These are phyloP conservation scores for Pyricularia grisea DNA, from an alignment of 2,329 filamentous ascomycete species.

Conservation along the genomic window DNA sequence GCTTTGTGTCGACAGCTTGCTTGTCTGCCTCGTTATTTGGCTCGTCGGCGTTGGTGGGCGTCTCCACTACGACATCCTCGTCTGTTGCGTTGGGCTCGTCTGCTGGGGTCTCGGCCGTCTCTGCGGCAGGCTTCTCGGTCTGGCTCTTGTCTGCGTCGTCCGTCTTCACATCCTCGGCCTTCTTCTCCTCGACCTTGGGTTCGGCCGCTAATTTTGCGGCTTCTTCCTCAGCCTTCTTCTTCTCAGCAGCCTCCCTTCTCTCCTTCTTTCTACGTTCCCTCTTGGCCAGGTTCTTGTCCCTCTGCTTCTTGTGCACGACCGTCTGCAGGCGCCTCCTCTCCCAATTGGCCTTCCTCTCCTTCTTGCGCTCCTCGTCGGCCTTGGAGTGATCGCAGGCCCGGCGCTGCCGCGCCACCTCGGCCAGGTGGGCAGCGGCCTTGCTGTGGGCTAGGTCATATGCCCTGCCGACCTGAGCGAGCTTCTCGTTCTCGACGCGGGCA, in stretches of 20 bases:
- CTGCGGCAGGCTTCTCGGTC: not conserved
- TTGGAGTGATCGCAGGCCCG: conserved; percentile 39
- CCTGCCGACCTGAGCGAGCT: conserved; percentile 60
- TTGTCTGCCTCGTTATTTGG: not conserved
- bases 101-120: not conserved
- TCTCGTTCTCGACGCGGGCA: conserved; percentile 61
- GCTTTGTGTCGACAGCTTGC: conserved; percentile 8
- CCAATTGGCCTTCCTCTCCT: conserved; percentile 27
- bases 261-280: conserved; percentile 25
- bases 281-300: conserved; percentile 32
- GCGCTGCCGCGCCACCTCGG: conserved; percentile 33
- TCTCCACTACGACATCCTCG: not conserved
- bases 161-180: not conserved
- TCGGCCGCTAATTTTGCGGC: conserved; percentile 5
- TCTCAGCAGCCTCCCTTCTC: conserved; percentile 10
- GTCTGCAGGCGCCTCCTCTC: conserved; percentile 26
- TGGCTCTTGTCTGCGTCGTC: not conserved
- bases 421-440: conserved; percentile 33
- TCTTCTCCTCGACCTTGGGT: conserved; percentile 3
- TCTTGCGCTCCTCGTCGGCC: conserved; percentile 33
- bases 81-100: not conserved
- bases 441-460: conserved; percentile 63
- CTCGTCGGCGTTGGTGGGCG: conserved; percentile 9
- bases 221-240: conserved; percentile 9
- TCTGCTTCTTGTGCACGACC: conserved; percentile 26